phyloP scores from a whole-genome alignment of 371 early-diverging fungal species.

The Umbelopsis sp. region DNA sequence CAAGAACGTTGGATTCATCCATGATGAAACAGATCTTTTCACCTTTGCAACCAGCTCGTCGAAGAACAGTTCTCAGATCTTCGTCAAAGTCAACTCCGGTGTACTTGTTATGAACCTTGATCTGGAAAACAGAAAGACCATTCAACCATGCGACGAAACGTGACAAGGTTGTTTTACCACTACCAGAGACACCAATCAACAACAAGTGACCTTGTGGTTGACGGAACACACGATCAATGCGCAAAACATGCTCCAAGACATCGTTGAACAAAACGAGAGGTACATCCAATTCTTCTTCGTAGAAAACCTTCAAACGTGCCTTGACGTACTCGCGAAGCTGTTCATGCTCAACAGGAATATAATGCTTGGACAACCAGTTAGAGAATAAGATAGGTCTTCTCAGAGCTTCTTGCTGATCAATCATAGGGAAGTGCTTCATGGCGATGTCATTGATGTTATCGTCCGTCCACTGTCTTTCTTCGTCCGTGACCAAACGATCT shows the following conservation, averaged over 20 bases:
- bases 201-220: slow-evolving; percentile 98
- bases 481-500: slow-evolving; percentile 92
- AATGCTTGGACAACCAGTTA: slow-evolving; percentile 95
- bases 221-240: slow-evolving; percentile 98
- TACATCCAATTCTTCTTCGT: slow-evolving; percentile 98
- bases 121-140: slow-evolving; percentile 93
- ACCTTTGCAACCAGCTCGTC: slow-evolving; percentile 94
- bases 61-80: slow-evolving; percentile 89
- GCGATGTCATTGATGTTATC: slow-evolving; percentile 86
- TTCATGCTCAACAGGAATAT: slow-evolving; percentile 87
- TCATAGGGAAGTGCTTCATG: slow-evolving; percentile 84
- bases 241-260: slow-evolving; percentile 95
- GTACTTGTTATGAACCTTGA: slow-evolving; percentile 96
- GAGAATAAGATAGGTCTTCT: slow-evolving; percentile 95
- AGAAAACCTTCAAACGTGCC: slow-evolving; percentile 96
- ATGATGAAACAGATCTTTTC: slow-evolving; percentile 98
- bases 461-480: slow-evolving; percentile 95
- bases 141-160: slow-evolving; percentile 99
- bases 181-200: slow-evolving; percentile 96
- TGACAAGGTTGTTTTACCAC: slow-evolving; percentile 96
- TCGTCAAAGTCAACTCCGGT: slow-evolving; percentile 97
- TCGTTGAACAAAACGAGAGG: slow-evolving; percentile 96
- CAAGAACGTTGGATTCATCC: slow-evolving; percentile 97
- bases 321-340: slow-evolving; percentile 91
- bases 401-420: slow-evolving; percentile 75